These are phyloP conservation scores for Leccinum sublutescens DNA, from an alignment of 768 basidiomycete species.

Conservation along the genomic window DNA sequence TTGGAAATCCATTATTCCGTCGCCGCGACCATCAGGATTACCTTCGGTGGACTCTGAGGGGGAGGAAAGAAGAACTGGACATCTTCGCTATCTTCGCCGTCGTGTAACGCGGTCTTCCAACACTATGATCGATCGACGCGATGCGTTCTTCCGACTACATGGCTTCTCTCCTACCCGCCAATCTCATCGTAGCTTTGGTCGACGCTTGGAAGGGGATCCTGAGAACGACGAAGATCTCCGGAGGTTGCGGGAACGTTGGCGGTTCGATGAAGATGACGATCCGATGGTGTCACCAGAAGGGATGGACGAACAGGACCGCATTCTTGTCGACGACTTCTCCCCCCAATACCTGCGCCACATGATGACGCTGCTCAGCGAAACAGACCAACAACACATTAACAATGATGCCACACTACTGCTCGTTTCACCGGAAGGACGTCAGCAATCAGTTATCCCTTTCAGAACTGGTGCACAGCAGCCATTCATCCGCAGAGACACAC, in stretches of 20 bases:
- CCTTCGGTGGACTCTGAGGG: slow-evolving; percentile 23
- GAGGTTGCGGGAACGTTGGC: slow-evolving; percentile 59
- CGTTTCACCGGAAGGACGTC: slow-evolving; percentile 47
- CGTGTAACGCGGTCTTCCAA: slow-evolving; percentile 85
- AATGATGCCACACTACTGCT: slow-evolving; percentile 52
- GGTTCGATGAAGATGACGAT: slow-evolving; percentile 63
- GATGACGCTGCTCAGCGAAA: slow-evolving; percentile 56
- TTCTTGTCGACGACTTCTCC: slow-evolving; percentile 71
- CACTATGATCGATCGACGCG: slow-evolving; percentile 69
- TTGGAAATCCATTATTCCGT: slow-evolving; percentile 59
- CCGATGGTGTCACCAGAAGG: slow-evolving; percentile 56
- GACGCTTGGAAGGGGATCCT: slow-evolving; percentile 26
- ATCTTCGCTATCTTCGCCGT: slow-evolving; percentile 49
- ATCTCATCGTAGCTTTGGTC: slow-evolving; percentile 15
- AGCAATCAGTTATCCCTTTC: slow-evolving; percentile 50
- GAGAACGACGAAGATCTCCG: slow-evolving; percentile 39
- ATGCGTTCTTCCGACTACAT: slow-evolving; percentile 27
- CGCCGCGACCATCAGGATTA: slow-evolving; percentile 33
- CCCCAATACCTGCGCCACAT: slow-evolving; percentile 54
- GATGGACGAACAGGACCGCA: slow-evolving; percentile 64
- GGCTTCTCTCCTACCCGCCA: slow-evolving; percentile 19
- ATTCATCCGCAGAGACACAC: slow-evolving; percentile 26
- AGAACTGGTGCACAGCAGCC: slow-evolving; percentile 33
- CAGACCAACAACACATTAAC: slow-evolving; percentile 48
- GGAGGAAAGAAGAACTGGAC: slow-evolving; percentile 25